A percentile compares a stretch with the other conserved stretches of the same genome.
Evolutionary conservation across 306 rosid genomes (phyloP).

Genomic region (Rosa rugosa): DNA sequence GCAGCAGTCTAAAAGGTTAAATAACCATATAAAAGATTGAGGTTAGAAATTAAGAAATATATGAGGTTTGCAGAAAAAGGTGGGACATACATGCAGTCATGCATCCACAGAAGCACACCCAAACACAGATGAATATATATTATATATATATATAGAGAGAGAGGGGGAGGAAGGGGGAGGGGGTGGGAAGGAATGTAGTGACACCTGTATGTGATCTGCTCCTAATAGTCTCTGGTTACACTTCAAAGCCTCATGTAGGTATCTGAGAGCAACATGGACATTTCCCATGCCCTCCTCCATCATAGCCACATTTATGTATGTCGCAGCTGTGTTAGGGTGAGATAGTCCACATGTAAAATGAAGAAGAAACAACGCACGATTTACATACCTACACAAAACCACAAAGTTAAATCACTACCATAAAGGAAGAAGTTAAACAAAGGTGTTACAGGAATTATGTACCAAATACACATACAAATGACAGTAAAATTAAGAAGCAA

Average conservation of each 20-base stretch:
- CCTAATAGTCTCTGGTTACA: constrained; percentile 95
- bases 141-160: not conserved
- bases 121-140: not conserved
- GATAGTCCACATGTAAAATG: constrained; percentile 94
- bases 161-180: not conserved
- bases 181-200: constrained; percentile 8
- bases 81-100: not conserved
- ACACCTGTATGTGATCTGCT: constrained; percentile 93
- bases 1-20: constrained; percentile 77
- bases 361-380: constrained; percentile 92
- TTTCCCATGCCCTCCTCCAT: constrained; percentile 99
- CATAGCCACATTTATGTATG: constrained; percentile 96
- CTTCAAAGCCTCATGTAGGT: constrained; percentile 95
- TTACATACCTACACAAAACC: constrained; percentile 66
- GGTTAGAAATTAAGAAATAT: not conserved
- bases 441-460: not conserved
- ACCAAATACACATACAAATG: not conserved
- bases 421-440: not conserved
- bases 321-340: constrained; percentile 98
- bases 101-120: not conserved
- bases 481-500: not conserved
- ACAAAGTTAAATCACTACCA: constrained; percentile 28
- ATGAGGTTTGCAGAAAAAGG: not conserved
- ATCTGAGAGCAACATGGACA: constrained; percentile 92
- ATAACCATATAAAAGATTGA: constrained; percentile 14